These are phyloP conservation scores for Gracilariopsis chorda DNA, from an alignment of 23 red algal species.

Conservation along the genomic window DNA sequence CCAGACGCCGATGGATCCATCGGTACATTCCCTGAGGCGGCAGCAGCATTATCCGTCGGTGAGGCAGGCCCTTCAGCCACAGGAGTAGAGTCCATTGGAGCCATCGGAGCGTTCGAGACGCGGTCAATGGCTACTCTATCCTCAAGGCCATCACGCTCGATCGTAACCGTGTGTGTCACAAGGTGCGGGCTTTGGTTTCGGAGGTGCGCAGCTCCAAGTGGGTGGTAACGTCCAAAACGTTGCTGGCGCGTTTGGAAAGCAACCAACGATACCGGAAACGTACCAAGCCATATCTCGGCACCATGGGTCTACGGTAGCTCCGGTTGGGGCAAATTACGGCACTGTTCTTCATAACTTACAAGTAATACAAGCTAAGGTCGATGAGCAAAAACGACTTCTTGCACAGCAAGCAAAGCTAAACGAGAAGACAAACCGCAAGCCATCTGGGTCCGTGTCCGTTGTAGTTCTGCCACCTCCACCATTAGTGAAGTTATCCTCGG, in stretches of 20 bases:
- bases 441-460: neutral
- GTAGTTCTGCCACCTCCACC: constrained; percentile 44
- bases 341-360: constrained; percentile 66
- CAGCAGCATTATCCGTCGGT: no score
- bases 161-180: no score
- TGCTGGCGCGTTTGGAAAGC: no score
- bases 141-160: no score
- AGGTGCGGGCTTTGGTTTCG: no score
- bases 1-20: no score
- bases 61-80: no score
- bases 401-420: constrained; percentile 48
- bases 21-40: no score
- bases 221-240: neutral
- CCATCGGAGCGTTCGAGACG: no score
- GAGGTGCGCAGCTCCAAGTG: neutral
- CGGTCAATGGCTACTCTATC: no score
- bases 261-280: constrained; percentile 14
- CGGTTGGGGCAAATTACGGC: constrained; percentile 55
- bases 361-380: constrained; percentile 18
- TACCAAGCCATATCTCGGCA: constrained; percentile 18
- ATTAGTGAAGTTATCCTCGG: constrained; percentile 9
- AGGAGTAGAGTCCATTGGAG: no score
- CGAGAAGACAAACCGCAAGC: neutral
- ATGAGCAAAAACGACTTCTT: constrained; percentile 32
- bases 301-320: constrained; percentile 39